Evolutionary conservation across 2,329 filamentous ascomycete genomes (phyloP), one percentile per base, ranked within the genome.

Genomic region (Fusarium sp.): DNA sequence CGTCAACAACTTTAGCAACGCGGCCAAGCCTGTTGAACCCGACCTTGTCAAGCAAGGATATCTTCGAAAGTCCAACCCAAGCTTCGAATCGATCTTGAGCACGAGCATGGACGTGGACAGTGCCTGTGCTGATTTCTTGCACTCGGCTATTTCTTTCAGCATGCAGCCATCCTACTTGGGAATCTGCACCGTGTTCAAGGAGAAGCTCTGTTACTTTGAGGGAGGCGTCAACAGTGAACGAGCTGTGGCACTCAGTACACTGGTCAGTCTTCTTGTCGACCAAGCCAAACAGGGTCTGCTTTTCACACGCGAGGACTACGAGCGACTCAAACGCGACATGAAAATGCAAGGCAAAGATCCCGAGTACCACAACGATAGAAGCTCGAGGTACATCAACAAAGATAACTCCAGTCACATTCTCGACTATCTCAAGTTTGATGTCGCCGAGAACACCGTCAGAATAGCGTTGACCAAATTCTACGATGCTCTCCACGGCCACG

Each of bases 1-100:
- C 4, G 92, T 94, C 0, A 75, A 84, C 6, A 90, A 90, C n/a
- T 96, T 96, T 73, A 73, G 77, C 6, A 94, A 93, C 66, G 89
- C 90, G 0, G n/a, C 76, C 0, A 72, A 77, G 2, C 77, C 77
- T 3, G 3, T 60, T 0, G 64, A 73, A 10, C 82, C 82, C 0
- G 85, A 89, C 61, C 79, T 92, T 0, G 83, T 87, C 8, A n/a
- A 70, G 8, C 49, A 64, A 2, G 79, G 88, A 2, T 86, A 88
- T 14, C 83, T 94, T 9, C 76, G 74, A 0, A 88, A 89, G 60
- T 83, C 88, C 17, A 83, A 75, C 2, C 81, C 81, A 0, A 87
- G 80, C 0, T 86, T 92, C 29, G 53, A 73, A 5, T 85, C 88
- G 0, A 77, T 92, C 2, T 42, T 82, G 71, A 61, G 62, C 0